Base-by-base conservation (phyloP, 2,329 filamentous ascomycete species). In the Calycina marina region DNA sequence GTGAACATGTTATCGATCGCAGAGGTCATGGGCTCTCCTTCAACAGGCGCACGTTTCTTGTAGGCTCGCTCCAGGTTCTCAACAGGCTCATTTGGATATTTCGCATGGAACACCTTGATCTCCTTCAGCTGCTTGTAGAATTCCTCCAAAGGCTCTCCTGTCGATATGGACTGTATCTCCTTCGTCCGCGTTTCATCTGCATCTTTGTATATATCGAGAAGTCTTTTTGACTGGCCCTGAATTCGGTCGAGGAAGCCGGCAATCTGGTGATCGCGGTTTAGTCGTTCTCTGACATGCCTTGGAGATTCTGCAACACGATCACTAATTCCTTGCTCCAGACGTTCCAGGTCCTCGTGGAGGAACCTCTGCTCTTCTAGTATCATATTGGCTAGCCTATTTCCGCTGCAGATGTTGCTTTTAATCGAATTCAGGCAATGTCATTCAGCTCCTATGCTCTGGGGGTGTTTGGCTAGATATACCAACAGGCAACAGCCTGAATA, bases 51-150 rank as follows among this genome's bases (percentile, higher is more conserved):
- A 36, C 68, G 71, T 50, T 74, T 67, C 28, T 85, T 84, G 62
- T 98, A 98, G 20, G 86, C 81, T 45, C 78, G 73, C 59, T 98
- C 92, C 10, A 93, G 73, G 48, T 96, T 94, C 56, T 98, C 90
- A 29, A 93, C 82, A 17, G 82, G 84, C 53, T 94, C 84, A 57
- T 93, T 92, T 1, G 88, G 88, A 50, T 98, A 94, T 46, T 79
- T 74, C 37, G 77, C 72, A 56, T 98, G 86, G 53, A 93, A 92
- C 29, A 81, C 75, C 50, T 85, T 90, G 49, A 93, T 79, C 15
- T 77, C 72, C 36, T 71, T 65, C 11, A 93, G 61, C 50, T 93
- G 81, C 44, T 77, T 81, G 63, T 93, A 88, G 58, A 98, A 98
- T 41, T 86, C 77, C 26, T 85, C 81, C 53, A 94, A 84, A 0